A percentile compares a stretch with the other conserved stretches of the same genome.
phyloP scores from a whole-genome alignment of 2,329 filamentous ascomycete species.

The Bertia moriformis region DNA sequence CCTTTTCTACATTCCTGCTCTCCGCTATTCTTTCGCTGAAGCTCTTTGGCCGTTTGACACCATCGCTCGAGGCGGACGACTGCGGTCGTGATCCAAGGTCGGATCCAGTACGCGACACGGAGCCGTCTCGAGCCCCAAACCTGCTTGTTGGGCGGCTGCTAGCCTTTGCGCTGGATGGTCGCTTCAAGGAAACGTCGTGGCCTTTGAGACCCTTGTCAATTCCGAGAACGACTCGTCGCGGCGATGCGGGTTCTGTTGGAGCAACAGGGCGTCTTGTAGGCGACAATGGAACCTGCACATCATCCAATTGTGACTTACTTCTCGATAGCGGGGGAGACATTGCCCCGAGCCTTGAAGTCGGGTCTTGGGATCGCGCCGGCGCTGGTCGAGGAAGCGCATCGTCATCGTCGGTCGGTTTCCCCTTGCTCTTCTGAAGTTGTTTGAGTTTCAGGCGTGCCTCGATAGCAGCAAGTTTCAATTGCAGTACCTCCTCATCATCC shows the following conservation, averaged over 20 bases:
- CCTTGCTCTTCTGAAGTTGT: slow-evolving; percentile 34
- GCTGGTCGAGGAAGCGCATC: neutral
- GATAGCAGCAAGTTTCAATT: slow-evolving; percentile 45
- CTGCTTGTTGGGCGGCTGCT: slow-evolving; percentile 10
- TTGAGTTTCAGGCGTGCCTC: slow-evolving; percentile 47
- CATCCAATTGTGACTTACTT: slow-evolving; percentile 2
- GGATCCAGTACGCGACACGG: neutral
- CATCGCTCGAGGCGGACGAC: neutral
- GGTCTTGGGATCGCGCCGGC: neutral
- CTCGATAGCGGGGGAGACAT: neutral
- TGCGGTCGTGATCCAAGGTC: neutral
- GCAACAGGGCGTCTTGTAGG: slow-evolving; percentile 26
- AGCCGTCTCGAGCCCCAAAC: neutral
- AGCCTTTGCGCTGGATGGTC: slow-evolving; percentile 19
- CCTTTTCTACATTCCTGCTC: slow-evolving; percentile 24
- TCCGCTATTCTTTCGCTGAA: slow-evolving; percentile 50
- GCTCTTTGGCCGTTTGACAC: slow-evolving; percentile 25
- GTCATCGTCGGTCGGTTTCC: slow-evolving; percentile 10
- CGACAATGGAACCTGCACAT: slow-evolving; percentile 42
- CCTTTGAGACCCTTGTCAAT: slow-evolving; percentile 45
- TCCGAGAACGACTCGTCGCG: slow-evolving; percentile 42
- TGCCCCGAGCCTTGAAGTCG: no score
- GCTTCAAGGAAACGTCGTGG: slow-evolving; percentile 44
- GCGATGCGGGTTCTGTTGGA: slow-evolving; percentile 32
- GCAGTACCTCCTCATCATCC: slow-evolving; percentile 46